Percentiles rank a stretch among this genome's conserved stretches.
Evolutionary conservation across 2,329 filamentous ascomycete genomes (phyloP).

Genomic region (Tolypocladium album): DNA sequence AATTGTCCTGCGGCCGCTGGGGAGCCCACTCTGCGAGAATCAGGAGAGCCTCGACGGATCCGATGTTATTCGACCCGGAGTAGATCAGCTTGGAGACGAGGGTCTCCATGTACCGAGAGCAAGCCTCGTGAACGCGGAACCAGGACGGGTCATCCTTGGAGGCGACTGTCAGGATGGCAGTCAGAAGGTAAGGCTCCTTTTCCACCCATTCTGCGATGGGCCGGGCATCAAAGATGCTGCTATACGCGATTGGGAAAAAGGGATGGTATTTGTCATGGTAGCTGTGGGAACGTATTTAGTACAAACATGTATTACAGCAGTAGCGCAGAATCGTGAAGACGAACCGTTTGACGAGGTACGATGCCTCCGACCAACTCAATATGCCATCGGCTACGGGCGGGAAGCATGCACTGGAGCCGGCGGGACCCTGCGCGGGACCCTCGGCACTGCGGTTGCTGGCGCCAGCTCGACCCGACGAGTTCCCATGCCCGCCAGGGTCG

Average conservation of each 20-base stretch:
- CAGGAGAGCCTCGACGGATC: constrained; percentile 59
- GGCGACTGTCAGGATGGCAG: constrained; percentile 58
- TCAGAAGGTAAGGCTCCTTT: constrained; percentile 56
- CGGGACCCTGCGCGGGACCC: not conserved
- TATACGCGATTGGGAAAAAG: constrained; percentile 58
- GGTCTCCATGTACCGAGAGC: constrained; percentile 59
- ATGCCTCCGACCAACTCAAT: constrained; percentile 14
- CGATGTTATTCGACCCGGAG: constrained; percentile 55
- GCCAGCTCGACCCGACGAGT: constrained; percentile 4
- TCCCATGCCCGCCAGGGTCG: constrained; percentile 13
- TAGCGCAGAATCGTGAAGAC: not conserved
- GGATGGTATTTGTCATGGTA: constrained; percentile 58
- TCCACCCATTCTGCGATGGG: constrained; percentile 44
- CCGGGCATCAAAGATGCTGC: constrained; percentile 41
- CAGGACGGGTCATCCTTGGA: constrained; percentile 60
- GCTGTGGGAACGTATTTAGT: constrained; percentile 19
- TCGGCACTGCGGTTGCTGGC: constrained; percentile 6
- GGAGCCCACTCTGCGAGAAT: constrained; percentile 66
- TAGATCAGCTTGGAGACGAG: constrained; percentile 57
- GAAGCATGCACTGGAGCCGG: constrained; percentile 10
- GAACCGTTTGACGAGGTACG: constrained; percentile 15
- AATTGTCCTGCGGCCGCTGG: constrained; percentile 50
- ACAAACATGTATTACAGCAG: not conserved
- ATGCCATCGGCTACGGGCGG: constrained; percentile 20
- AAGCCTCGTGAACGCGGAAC: constrained; percentile 52